Evolutionary conservation across 495 filamentous ascomycete species (phyloP).

Genomic region (Thozetella sp.): DNA sequence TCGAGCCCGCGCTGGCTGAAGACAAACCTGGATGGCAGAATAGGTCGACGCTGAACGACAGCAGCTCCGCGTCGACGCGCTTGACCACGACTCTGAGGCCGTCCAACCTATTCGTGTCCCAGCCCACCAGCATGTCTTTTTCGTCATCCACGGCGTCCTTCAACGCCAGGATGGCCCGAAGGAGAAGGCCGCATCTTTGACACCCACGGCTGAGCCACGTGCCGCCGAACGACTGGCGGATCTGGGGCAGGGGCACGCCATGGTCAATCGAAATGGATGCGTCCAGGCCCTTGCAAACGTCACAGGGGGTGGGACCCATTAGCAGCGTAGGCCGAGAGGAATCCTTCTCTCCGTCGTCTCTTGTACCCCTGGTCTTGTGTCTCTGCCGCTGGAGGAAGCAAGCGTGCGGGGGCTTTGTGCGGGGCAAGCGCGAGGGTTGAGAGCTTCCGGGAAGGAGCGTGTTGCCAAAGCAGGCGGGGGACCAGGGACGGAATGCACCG

Average conservation of each 20-base stretch:
- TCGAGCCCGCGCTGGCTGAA: not conserved
- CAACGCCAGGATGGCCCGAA: not conserved
- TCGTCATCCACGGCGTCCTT: not conserved
- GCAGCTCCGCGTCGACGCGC: not conserved
- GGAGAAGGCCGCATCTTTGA: not conserved
- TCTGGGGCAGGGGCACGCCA: not conserved
- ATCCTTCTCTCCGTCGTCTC: too few species aligned
- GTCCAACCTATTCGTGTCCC: not conserved
- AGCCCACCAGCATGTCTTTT: not conserved
- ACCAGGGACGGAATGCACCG: too few species aligned
- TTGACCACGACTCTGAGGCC: not conserved
- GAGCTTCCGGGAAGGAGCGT: too few species aligned
- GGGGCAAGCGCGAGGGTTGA: too few species aligned
- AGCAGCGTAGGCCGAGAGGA: not conserved
- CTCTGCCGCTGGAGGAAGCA: too few species aligned
- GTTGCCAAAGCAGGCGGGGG: too few species aligned
- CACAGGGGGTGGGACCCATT: not conserved
- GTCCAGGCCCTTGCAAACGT: not conserved
- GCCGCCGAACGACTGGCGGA: not conserved
- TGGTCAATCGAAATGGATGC: not conserved
- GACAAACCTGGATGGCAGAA: not conserved
- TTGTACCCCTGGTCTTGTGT: too few species aligned
- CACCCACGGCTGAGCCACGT: not conserved
- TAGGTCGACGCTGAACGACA: not conserved
- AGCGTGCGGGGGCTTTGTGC: too few species aligned